Evolutionary conservation across 768 basidiomycete genomes (phyloP), one percentile per base, ranked within the genome.

Genomic region (Tylopilus rubrobrunneus): DNA sequence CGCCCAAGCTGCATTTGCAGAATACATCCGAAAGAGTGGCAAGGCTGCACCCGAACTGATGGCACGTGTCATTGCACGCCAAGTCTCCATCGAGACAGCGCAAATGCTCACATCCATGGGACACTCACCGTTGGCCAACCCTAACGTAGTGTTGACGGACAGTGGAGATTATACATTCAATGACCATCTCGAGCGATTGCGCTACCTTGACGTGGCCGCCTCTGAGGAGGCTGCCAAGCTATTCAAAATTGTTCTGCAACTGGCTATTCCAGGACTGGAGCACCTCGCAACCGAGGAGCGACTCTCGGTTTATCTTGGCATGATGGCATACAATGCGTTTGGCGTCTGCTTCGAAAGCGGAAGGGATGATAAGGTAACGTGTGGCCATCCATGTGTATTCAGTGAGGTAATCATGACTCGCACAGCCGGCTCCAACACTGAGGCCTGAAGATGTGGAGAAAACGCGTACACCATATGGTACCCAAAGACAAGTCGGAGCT

Each of bases 401-500:
- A 56, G 37, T 27, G 28, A 15, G 28, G 34, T 36, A 21, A 50
- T 47, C 40, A 42, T 33, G 12, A 21, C 28, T 57, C 36, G 25
- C 56, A 21, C 14, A 89, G 87, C 85, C 86, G 17, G 59, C 62
- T 40, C 71, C 79, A 7, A 67, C 66, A 1, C 75, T 69, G 42
- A 81, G 83, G 28, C 85, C 86, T 1, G 90, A 92, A 68, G 81
- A 88, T 42, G 66, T 79, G 23, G 89, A 92, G 66, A 78, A 78
- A 67, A 86, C 89, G 3, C 84, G 91, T 50, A 90, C 88, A 7
- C 86, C 89, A 3, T 75, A 79, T 52, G 90, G 90, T 51, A 91
- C 89, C 12, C 71, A 79, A 45, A 83, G 78, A 27, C 91, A 93
- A 71, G 73, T 91, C 44, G 91, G 91, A 48, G 78, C 79, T 46